These are phyloP conservation scores for Paraleonurus japonicus DNA, from an alignment of 257 asterid species.

Conservation along the genomic window DNA sequence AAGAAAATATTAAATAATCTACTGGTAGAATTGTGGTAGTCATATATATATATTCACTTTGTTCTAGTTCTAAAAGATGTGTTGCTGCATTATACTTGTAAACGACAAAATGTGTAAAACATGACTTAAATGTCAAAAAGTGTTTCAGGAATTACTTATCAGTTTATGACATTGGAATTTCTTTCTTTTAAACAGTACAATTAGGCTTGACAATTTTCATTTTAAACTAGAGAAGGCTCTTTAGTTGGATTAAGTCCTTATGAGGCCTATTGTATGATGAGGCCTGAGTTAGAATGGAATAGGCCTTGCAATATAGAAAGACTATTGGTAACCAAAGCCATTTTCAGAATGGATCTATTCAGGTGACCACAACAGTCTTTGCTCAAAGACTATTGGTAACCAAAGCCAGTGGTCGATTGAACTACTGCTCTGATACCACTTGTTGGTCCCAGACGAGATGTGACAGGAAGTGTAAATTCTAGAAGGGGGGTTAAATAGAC, in stretches of 20 bases:
- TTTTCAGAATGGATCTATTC: too few relatives aligned
- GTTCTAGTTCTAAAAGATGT: background rate
- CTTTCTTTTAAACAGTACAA: background rate
- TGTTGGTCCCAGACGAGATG: too few relatives aligned
- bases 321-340: background rate
- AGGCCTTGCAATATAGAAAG: conserved; percentile 4
- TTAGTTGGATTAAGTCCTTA: background rate
- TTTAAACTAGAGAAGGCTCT: background rate
- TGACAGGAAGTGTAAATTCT: too few relatives aligned
- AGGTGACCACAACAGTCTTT: too few relatives aligned
- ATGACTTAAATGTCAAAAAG: too few relatives aligned
- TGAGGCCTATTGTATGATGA: background rate
- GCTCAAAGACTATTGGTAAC: too few relatives aligned
- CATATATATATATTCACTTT: background rate
- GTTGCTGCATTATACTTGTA: background rate
- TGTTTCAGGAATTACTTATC: background rate
- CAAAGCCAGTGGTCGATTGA: too few relatives aligned
- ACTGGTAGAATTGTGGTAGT: background rate
- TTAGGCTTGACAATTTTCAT: background rate
- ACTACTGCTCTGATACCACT: too few relatives aligned
- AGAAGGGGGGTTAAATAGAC: too few relatives aligned
- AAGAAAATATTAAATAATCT: background rate
- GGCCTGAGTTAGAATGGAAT: conserved; percentile 1
- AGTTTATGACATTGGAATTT: background rate
- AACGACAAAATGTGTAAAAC: background rate